phyloP scores from a whole-genome alignment of 176 grass and related monocot species.

The Tuctoria greenei region DNA sequence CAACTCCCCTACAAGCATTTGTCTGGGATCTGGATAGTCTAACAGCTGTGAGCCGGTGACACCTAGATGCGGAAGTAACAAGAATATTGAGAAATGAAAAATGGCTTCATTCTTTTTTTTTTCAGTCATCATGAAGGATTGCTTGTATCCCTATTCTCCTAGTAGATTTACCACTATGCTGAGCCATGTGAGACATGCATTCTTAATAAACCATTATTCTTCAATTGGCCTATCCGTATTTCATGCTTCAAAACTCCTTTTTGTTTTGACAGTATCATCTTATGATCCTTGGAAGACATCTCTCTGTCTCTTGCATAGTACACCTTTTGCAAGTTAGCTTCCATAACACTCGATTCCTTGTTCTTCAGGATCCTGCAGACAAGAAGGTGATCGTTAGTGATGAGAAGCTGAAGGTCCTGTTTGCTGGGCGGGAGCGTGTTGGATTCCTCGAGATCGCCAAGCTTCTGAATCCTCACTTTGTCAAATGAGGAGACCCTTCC shows the following conservation, averaged over 20 bases:
- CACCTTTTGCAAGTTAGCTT: not conserved
- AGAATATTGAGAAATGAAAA: not conserved
- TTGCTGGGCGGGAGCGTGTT: conserved; percentile 70
- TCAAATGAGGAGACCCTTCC: conserved; percentile 42
- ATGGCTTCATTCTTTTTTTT: not conserved
- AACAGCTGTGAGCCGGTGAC: not conserved
- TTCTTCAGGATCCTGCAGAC: conserved; percentile 68
- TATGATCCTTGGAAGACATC: not conserved
- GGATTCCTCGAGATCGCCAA: conserved; percentile 90
- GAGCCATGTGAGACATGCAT: not conserved
- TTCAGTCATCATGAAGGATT: not conserved
- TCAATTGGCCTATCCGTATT: not conserved
- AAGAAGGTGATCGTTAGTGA: conserved; percentile 83
- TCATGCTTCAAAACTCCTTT: not conserved
- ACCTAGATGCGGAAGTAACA: not conserved
- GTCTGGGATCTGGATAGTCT: not conserved
- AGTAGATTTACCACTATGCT: not conserved
- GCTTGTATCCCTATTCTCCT: not conserved
- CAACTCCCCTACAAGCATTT: not conserved
- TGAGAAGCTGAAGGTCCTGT: conserved; percentile 79
- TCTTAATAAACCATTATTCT: not conserved
- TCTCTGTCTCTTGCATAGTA: not conserved
- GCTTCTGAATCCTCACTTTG: conserved; percentile 84
- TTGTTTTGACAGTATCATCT: not conserved
- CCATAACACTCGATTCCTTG: not conserved